Percentiles rank a stretch among this genome's conserved stretches.
Evolutionary conservation across 352 stramenopile species (phyloP).

Genomic region (Phytopythium boreale): DNA sequence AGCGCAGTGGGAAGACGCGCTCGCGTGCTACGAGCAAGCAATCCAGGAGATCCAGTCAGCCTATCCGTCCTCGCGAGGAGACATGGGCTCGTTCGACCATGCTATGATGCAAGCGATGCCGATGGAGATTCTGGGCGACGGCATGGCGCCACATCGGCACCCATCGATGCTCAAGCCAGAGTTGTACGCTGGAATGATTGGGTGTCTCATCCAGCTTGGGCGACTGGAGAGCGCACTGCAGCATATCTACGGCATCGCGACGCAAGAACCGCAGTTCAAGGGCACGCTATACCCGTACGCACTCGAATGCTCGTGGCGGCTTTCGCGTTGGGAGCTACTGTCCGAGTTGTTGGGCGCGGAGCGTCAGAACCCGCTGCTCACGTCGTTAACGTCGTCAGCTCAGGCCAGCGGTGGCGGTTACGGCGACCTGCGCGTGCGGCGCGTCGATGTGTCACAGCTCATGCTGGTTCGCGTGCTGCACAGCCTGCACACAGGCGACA

Average conservation of each 20-base stretch:
- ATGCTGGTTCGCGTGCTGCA: constrained; percentile 82
- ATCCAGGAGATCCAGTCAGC: constrained; percentile 66
- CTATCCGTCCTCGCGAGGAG: constrained; percentile 17
- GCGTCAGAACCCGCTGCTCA: constrained; percentile 60
- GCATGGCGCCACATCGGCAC: constrained; percentile 27
- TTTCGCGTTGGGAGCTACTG: constrained; percentile 81
- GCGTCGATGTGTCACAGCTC: constrained; percentile 68
- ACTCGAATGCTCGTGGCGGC: constrained; percentile 82
- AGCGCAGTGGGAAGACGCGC: constrained; percentile 70
- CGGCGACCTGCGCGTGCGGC: constrained; percentile 38
- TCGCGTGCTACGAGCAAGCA: constrained; percentile 77
- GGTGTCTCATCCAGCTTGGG: constrained; percentile 82
- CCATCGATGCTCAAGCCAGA: constrained; percentile 61
- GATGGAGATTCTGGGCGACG: constrained; percentile 20
- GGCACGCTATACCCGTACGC: constrained; percentile 79
- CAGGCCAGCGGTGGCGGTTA: constrained; percentile 10
- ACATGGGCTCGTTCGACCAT: background rate
- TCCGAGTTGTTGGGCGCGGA: constrained; percentile 72
- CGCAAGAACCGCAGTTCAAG: constrained; percentile 72
- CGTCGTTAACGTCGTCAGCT: constrained; percentile 19
- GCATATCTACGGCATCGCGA: constrained; percentile 85
- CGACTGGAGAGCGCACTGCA: constrained; percentile 81
- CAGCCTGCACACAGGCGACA: constrained; percentile 60
- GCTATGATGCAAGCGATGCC: constrained; percentile 8
- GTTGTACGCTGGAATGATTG: constrained; percentile 80